Conservation (phyloP, 305 asterid species). For the Fraxinus ornus region DNA sequence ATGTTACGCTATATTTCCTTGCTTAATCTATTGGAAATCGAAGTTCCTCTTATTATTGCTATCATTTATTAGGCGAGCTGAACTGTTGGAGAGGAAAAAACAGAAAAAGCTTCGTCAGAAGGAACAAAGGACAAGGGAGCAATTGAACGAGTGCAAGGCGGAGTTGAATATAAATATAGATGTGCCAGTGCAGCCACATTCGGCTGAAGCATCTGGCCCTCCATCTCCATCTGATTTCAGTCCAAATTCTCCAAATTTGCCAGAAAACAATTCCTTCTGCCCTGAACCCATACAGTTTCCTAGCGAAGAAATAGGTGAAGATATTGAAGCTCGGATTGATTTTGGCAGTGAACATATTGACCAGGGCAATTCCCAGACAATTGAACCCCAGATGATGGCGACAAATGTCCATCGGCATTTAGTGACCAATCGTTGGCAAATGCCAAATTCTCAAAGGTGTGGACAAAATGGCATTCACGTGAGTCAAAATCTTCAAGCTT, state of each 20-base stretch:
- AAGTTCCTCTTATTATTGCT: not conserved
- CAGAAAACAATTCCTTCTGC: constrained; percentile 30
- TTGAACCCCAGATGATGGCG: constrained; percentile 35
- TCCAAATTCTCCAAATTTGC: constrained; percentile 37
- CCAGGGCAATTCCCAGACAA: constrained; percentile 40
- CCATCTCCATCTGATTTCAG: constrained; percentile 45
- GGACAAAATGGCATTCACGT: constrained; percentile 46
- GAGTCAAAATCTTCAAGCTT: constrained; percentile 45
- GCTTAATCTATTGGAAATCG: not conserved
- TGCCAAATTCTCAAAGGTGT: constrained; percentile 48
- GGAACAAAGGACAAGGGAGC: constrained; percentile 63
- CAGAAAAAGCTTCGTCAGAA: constrained; percentile 71
- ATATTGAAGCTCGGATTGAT: constrained; percentile 43
- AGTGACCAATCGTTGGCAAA: constrained; percentile 49
- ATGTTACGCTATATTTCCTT: not conserved
- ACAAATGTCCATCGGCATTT: constrained; percentile 31
- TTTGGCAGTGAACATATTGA: constrained; percentile 33
- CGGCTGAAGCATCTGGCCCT: constrained; percentile 46
- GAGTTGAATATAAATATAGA: constrained; percentile 34
- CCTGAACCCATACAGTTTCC: constrained; percentile 41
- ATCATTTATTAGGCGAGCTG: constrained; percentile 46
- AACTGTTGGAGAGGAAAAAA: constrained; percentile 58
- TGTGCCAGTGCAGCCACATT: constrained; percentile 41
- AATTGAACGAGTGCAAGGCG: constrained; percentile 31
- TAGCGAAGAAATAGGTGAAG: constrained; percentile 41